These are phyloP conservation scores for Kwoniella dejecticola DNA, from an alignment of 768 basidiomycete genomes.

Conservation along the genomic window DNA sequence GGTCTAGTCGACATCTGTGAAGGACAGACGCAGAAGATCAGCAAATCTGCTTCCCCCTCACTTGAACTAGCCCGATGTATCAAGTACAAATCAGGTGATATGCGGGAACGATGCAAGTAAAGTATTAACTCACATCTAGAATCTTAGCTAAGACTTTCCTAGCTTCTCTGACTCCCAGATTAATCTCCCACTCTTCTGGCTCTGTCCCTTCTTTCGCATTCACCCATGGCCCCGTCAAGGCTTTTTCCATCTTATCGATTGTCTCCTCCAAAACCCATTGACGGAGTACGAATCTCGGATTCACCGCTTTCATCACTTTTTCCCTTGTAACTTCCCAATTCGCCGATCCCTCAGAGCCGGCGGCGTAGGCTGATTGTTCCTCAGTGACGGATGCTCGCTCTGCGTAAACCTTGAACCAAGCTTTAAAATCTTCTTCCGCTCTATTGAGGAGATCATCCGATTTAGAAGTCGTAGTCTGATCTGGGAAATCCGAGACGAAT, in stretches of 20 bases:
- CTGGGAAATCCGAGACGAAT: constrained; percentile 44
- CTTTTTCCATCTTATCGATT: constrained; percentile 68
- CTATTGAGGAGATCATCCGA: constrained; percentile 34
- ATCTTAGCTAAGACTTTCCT: constrained; percentile 76
- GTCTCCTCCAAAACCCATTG: constrained; percentile 97
- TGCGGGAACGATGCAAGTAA: neutral
- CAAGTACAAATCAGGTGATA: too few relatives aligned
- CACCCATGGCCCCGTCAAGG: constrained; percentile 9
- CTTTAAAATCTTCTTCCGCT: constrained; percentile 63
- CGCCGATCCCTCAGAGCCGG: neutral
- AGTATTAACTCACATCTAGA: constrained; percentile 64
- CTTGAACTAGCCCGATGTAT: too few relatives aligned
- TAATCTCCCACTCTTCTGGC: constrained; percentile 16
- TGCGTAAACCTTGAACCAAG: constrained; percentile 69
- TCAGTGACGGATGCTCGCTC: constrained; percentile 60
- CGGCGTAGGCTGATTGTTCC: constrained; percentile 59
- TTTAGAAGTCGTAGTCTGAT: constrained; percentile 59
- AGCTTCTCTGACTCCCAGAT: constrained; percentile 63
- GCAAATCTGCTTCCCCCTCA: too few relatives aligned
- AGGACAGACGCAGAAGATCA: neutral
- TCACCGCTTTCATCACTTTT: constrained; percentile 61
- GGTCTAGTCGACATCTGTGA: constrained; percentile 80
- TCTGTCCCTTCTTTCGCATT: constrained; percentile 15
- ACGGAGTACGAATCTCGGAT: constrained; percentile 88
- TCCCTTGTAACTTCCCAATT: constrained; percentile 36